Conservation (phyloP, 208 protist species). For the Wallacemonas sp. region DNA sequence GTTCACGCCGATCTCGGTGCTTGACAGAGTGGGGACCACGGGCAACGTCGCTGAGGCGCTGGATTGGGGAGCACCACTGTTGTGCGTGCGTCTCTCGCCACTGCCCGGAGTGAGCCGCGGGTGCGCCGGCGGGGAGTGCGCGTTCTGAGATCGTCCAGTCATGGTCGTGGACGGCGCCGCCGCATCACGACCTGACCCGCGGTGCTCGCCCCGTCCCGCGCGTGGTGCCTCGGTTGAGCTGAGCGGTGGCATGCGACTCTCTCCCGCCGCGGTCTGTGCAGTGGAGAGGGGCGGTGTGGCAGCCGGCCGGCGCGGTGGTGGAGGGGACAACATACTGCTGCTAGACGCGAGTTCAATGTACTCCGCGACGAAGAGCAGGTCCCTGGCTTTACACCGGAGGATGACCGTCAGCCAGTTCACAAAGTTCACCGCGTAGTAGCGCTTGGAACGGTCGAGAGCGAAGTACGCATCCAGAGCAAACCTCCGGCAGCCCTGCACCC, state of each 20-base stretch:
- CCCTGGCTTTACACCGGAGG: slow-evolving; percentile 25
- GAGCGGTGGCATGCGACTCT: no score
- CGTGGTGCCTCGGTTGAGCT: no score
- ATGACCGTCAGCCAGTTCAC: slow-evolving; percentile 26
- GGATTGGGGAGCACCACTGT: no score
- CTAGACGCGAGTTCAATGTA: slow-evolving; percentile 15
- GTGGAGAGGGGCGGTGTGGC: background rate
- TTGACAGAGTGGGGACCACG: background rate
- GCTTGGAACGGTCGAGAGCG: slow-evolving; percentile 8
- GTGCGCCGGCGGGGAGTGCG: no score
- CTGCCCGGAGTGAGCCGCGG: no score
- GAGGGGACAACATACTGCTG: background rate
- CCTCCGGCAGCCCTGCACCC: slow-evolving; percentile 38
- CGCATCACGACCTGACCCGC: no score
- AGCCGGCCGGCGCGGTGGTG: background rate
- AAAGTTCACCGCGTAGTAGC: slow-evolving; percentile 44
- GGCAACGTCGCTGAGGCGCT: background rate
- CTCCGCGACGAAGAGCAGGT: slow-evolving; percentile 28
- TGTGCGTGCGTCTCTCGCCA: no score
- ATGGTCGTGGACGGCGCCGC: no score
- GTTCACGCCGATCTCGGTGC: background rate
- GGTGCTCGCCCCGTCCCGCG: no score
- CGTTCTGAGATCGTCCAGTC: no score
- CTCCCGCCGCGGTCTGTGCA: background rate
- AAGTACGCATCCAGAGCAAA: slow-evolving; percentile 67